These are phyloP conservation scores for Rhazya stricta DNA, from an alignment of 257 asterid species.

Conservation along the genomic window DNA sequence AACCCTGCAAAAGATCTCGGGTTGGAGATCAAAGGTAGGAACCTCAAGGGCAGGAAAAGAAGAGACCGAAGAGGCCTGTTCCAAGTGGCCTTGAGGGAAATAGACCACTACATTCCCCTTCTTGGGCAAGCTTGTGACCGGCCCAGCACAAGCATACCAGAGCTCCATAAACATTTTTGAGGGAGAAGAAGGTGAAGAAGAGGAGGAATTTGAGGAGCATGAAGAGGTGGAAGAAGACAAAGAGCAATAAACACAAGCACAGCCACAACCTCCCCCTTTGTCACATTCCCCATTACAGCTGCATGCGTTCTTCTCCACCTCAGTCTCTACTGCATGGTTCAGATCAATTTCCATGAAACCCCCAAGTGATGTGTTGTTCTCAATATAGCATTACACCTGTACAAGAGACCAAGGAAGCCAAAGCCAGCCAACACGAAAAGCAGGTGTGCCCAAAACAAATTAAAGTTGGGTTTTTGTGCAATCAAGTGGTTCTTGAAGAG, in stretches of 20 bases:
- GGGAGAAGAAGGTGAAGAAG: slow-evolving; percentile 34
- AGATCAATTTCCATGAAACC: slow-evolving; percentile 85
- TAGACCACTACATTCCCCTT: slow-evolving; percentile 84
- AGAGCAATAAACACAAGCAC: slow-evolving; percentile 37
- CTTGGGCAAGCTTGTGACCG: slow-evolving; percentile 76
- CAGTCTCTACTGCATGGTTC: slow-evolving; percentile 59
- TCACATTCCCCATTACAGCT: slow-evolving; percentile 61
- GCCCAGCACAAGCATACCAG: slow-evolving; percentile 99
- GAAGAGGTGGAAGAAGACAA: slow-evolving; percentile 54
- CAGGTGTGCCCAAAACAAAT: not conserved
- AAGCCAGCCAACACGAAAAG: slow-evolving; percentile 16
- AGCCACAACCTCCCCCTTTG: slow-evolving; percentile 33
- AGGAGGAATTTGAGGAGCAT: slow-evolving; percentile 58
- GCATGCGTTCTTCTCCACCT: slow-evolving; percentile 59
- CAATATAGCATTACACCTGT: slow-evolving; percentile 22
- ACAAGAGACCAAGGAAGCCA: slow-evolving; percentile 10
- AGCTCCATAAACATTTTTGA: slow-evolving; percentile 75
- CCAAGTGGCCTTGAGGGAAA: slow-evolving; percentile 97
- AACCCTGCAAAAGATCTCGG: slow-evolving; percentile 91
- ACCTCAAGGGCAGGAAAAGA: slow-evolving; percentile 69
- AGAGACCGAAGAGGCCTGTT: slow-evolving; percentile 62
- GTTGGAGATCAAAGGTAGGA: slow-evolving; percentile 67
- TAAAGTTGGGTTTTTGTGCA: slow-evolving; percentile 13
- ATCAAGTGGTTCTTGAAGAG: slow-evolving; percentile 28
- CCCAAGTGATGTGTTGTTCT: slow-evolving; percentile 20